Base-by-base conservation (phyloP, 2,329 filamentous ascomycete species). In the Pyrenophora graminea region DNA sequence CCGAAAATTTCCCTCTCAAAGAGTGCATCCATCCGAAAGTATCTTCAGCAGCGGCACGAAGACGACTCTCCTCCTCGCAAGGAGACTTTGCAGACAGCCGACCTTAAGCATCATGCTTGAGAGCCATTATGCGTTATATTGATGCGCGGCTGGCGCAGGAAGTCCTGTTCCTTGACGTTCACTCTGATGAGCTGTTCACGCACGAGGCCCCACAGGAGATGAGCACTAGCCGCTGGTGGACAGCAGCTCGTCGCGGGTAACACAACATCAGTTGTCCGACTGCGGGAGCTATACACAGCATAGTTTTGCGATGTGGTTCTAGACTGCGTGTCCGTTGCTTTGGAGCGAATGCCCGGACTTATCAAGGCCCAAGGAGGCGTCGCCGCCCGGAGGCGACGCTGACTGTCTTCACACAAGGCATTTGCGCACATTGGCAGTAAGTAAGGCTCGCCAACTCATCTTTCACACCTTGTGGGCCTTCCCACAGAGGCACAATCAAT, bases 391-490 rank as follows among this genome's bases (percentile, higher is more conserved):
- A 21, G 12, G 23, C 44, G 48, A 32, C 37, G 48, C 25, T 39
- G 38, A 27, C 15, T 51, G 27, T 31, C 45, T 43, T 21, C 21
- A 38, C 33, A 38, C n/a, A 37, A 38, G 10, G 27, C 9, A 23
- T 32, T 41, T 34, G 8, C 15, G 19, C 39, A 43, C 36, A 52
- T 25, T n/a, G 36, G 17, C 50, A 18, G 50, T 53, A 49, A 49
- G 50, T 53, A 37, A 23, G 40, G 36, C 23, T 33, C 17, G 19
- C 45, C 5, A 38, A 53, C 31, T 18, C 37, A 43, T 31, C 13
- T 25, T 23, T 18, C 39, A 23, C 34, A 37, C 17, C 8, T 9
- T 30, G 9, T 30, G 27, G 27, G 27, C 10, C 27, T 30, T 4
- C 25, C 27, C 10, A 30, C 27, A 30, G 27, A 10, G 27, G 27